Percentiles rank a stretch among this genome's conserved stretches.
These are phyloP conservation scores for Aspergillus heteromorphus DNA, from an alignment of 495 filamentous ascomycete genomes.

Conservation along the genomic window DNA sequence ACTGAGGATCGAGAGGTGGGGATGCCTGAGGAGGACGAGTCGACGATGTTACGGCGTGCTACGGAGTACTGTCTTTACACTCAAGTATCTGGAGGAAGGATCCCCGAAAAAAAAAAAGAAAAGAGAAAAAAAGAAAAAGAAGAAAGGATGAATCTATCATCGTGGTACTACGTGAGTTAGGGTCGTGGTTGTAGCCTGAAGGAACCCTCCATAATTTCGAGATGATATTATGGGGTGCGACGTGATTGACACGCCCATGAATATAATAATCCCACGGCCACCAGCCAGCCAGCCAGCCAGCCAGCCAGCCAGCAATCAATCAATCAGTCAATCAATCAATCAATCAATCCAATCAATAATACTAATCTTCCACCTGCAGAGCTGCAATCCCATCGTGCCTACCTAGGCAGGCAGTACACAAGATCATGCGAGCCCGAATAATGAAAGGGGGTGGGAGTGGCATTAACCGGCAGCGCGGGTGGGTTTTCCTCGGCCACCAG, in stretches of 20 bases:
- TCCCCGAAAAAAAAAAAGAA: neutral
- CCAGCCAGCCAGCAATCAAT: no score
- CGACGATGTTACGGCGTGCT: neutral
- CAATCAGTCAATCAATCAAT: neutral
- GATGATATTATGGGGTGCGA: no score
- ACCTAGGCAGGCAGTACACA: neutral
- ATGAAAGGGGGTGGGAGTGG: slow-evolving; percentile 6
- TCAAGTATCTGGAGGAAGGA: neutral
- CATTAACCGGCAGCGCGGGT: slow-evolving; percentile 4
- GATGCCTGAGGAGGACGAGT: neutral
- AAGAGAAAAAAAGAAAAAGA: neutral
- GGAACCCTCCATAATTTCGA: neutral
- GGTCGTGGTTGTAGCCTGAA: neutral
- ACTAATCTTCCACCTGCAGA: neutral
- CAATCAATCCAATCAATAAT: neutral
- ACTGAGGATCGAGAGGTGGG: slow-evolving; percentile 2
- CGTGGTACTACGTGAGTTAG: neutral
- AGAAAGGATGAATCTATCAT: neutral
- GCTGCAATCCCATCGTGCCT: no score
- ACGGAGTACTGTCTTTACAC: neutral
- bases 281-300: no score
- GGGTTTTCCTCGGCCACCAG: neutral
- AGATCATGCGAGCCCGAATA: neutral
- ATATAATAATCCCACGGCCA: neutral
- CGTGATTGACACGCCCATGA: neutral